phyloP scores from a whole-genome alignment of 2,329 filamentous ascomycete genomes.

The Beauveria medogensis region DNA sequence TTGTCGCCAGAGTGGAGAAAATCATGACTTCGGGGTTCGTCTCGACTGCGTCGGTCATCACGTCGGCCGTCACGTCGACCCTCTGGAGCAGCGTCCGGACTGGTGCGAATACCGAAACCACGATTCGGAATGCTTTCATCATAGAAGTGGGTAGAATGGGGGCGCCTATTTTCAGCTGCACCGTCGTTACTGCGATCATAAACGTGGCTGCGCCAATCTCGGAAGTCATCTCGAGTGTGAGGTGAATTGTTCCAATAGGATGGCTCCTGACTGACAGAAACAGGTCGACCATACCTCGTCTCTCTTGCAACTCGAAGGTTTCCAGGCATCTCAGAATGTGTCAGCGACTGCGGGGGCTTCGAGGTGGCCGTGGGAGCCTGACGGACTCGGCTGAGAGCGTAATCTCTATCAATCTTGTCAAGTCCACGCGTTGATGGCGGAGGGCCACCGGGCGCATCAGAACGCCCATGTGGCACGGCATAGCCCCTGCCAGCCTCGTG shows the following conservation, averaged over 20 bases:
- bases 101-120: slow-evolving; percentile 45
- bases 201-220: slow-evolving; percentile 29
- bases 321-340: slow-evolving; percentile 15
- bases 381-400: slow-evolving; percentile 29
- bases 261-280: slow-evolving; percentile 47
- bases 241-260: slow-evolving; percentile 41
- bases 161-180: slow-evolving; percentile 20
- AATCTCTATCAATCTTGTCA: slow-evolving; percentile 55
- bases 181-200: slow-evolving; percentile 25
- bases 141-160: slow-evolving; percentile 29
- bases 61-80: slow-evolving; percentile 25
- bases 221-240: slow-evolving; percentile 40
- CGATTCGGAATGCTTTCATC: slow-evolving; percentile 39
- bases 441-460: slow-evolving; percentile 42
- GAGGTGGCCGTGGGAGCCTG: slow-evolving; percentile 36
- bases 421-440: slow-evolving; percentile 64
- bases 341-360: slow-evolving; percentile 22
- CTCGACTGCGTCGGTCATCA: slow-evolving; percentile 33
- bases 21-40: slow-evolving; percentile 23
- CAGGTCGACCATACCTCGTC: slow-evolving; percentile 31
- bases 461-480: slow-evolving; percentile 25
- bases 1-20: not conserved
- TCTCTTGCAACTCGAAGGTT: slow-evolving; percentile 15
- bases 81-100: slow-evolving; percentile 26
- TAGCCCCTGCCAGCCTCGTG: slow-evolving; percentile 19